These are phyloP conservation scores for Pseudogymnoascus sp. DNA, from an alignment of 2,329 filamentous ascomycete species.

Conservation along the genomic window DNA sequence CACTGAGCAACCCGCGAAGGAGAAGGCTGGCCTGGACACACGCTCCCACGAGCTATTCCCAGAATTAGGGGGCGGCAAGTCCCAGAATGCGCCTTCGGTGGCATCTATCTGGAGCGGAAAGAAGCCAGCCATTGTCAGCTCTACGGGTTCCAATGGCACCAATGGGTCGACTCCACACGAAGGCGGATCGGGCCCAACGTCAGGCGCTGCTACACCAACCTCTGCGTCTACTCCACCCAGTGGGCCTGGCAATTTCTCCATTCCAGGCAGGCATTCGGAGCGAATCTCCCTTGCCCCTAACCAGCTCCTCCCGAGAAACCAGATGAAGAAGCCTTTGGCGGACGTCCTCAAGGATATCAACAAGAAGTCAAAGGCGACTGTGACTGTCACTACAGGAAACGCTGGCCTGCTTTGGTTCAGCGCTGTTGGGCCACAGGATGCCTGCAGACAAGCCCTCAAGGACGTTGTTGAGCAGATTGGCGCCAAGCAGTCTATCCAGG, in stretches of 20 bases:
- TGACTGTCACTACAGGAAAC: slow-evolving; percentile 66
- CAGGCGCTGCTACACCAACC: slow-evolving; percentile 44
- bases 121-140: slow-evolving; percentile 46
- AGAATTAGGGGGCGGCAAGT: slow-evolving; percentile 65
- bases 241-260: slow-evolving; percentile 51
- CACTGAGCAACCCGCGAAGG: slow-evolving; percentile 34
- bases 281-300: slow-evolving; percentile 63
- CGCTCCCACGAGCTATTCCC: slow-evolving; percentile 89
- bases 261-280: slow-evolving; percentile 78
- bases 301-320: slow-evolving; percentile 64
- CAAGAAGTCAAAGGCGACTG: slow-evolving; percentile 76
- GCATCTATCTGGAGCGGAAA: slow-evolving; percentile 72
- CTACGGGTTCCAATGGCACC: slow-evolving; percentile 38
- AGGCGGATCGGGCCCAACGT: slow-evolving; percentile 48
- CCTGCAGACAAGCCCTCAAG: slow-evolving; percentile 79
- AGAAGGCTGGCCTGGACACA: slow-evolving; percentile 56
- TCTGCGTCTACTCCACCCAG: slow-evolving; percentile 26
- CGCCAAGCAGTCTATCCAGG: slow-evolving; percentile 56
- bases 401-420: slow-evolving; percentile 72
- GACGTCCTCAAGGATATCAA: slow-evolving; percentile 90
- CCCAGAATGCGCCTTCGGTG: slow-evolving; percentile 49
- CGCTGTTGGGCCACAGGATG: slow-evolving; percentile 72
- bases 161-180: slow-evolving; percentile 47
- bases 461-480: slow-evolving; percentile 84
- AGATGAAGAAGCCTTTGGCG: slow-evolving; percentile 75